Conservation (phyloP, 805 yeast species). For the Lipomyces spencermartinsiae region DNA sequence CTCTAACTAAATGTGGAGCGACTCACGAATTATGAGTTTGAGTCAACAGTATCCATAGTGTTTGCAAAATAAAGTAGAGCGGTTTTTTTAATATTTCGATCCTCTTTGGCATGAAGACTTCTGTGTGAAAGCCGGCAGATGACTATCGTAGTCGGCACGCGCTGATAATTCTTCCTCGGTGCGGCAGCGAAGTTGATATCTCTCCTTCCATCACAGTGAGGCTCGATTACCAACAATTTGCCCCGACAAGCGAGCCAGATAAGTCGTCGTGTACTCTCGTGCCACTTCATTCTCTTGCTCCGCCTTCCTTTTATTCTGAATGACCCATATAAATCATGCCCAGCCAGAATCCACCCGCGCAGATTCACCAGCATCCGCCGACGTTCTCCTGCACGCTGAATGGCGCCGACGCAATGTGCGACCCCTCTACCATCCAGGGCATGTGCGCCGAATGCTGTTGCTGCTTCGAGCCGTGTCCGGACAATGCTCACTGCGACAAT, state of each 20-base stretch:
- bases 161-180: too few relatives aligned
- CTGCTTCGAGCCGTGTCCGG: conserved; percentile 25
- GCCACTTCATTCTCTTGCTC: background rate
- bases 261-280: background rate
- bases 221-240: too few relatives aligned
- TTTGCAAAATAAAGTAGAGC: too few relatives aligned
- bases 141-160: too few relatives aligned
- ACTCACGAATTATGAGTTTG: too few relatives aligned
- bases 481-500: conserved; percentile 4
- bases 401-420: background rate
- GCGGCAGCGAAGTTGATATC: too few relatives aligned
- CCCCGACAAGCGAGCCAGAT: background rate
- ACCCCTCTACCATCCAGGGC: background rate
- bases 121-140: too few relatives aligned
- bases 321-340: background rate
- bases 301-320: background rate
- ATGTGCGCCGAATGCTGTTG: conserved; percentile 22
- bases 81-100: too few relatives aligned
- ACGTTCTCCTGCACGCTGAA: background rate
- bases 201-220: too few relatives aligned
- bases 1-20: too few relatives aligned
- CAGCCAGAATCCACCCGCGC: background rate
- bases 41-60: too few relatives aligned
- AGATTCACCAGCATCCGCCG: background rate
- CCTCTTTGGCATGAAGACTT: too few relatives aligned